Evolutionary conservation across 2,329 filamentous ascomycete genomes (phyloP), one percentile per base, ranked within the genome.

Genomic region (Lachnellula suecica): DNA sequence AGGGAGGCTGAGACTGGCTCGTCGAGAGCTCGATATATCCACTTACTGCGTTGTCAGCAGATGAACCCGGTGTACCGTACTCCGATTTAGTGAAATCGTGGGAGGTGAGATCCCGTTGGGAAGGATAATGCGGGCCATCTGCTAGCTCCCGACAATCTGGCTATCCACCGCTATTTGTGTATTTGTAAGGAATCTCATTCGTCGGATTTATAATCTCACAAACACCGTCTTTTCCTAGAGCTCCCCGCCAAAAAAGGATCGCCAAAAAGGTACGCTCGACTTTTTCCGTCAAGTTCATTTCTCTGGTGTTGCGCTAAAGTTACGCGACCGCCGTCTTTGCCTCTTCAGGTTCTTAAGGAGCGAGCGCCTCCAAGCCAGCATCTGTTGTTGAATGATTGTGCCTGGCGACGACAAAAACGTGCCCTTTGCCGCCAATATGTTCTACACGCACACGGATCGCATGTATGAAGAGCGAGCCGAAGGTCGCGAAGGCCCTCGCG

Each of bases 401-500:
- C 17, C 35, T 20, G 17, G 5, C 13, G 17, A 20, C 17, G 20
- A 1, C 4, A 20, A 8, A 11, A n/a, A 40, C 40, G n/a, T n/a
- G n/a, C n/a, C n/a, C n/a, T 25, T 46, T 38, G 24, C 43, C 31
- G 25, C 25, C 57, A 61, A 52, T 37, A 65, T 65, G 62, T 63
- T 63, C 44, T 56, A 56, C 25, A 49, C 59, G 15, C 50, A 60
- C 38, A 53, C 46, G 13, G 54, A 61, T 24, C 54, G 60, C 41
- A 64, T 65, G 61, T 64, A 61, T 43, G 55, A 47, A 19, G 52
- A 58, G 47, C 49, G 48, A 9, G 53, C 60, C 13, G 52, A 54
- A 31, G 52, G 51, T 3, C 42, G 38, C 27, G 56, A 63, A 47
- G 49, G 48, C n/a, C 43, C 47, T 47, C 57, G 44, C 23, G 54